Percentiles rank a stretch among this genome's conserved stretches.
These are phyloP conservation scores for Didymosphaeria variabile DNA, from an alignment of 2,329 filamentous ascomycete genomes.

Conservation along the genomic window DNA sequence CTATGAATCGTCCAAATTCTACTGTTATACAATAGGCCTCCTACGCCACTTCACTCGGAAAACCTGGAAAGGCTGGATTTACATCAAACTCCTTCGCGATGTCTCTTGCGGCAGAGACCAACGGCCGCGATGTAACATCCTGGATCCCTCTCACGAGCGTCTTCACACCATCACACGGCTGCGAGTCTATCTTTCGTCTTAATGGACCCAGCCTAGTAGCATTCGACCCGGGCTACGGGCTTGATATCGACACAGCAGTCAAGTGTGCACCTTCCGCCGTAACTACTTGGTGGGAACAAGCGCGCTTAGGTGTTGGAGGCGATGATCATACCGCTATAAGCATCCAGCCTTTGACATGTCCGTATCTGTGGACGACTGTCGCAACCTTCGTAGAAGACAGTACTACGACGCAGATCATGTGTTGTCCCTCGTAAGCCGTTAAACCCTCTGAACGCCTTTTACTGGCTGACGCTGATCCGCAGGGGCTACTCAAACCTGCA, in stretches of 20 bases:
- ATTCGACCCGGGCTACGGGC: slow-evolving; percentile 18
- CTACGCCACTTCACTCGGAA: no score
- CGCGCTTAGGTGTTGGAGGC: slow-evolving; percentile 12
- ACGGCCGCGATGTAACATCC: slow-evolving; percentile 16
- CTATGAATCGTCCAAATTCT: background rate
- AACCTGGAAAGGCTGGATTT: no score
- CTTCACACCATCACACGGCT: slow-evolving; percentile 13
- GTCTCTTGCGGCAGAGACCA: slow-evolving; percentile 16
- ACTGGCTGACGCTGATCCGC: background rate
- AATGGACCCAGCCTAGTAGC: slow-evolving; percentile 21
- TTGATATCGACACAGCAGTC: slow-evolving; percentile 18
- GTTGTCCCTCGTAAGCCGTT: slow-evolving; percentile 17
- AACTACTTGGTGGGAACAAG: slow-evolving; percentile 21
- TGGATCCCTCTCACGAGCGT: slow-evolving; percentile 15
- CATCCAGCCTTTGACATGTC: slow-evolving; percentile 16
- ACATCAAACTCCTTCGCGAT: background rate
- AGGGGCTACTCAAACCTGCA: slow-evolving; percentile 8
- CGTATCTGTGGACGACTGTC: slow-evolving; percentile 19
- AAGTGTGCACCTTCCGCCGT: slow-evolving; percentile 18
- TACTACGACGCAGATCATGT: slow-evolving; percentile 17
- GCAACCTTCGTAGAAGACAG: slow-evolving; percentile 13
- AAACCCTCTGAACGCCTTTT: background rate
- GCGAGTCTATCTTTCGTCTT: slow-evolving; percentile 14
- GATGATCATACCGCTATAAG: slow-evolving; percentile 15
- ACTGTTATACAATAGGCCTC: background rate